Evolutionary conservation across 2,329 filamentous ascomycete species (phyloP), one percentile per base, ranked within the genome.

Genomic region (Stagonosporopsis cucurbitacearum): DNA sequence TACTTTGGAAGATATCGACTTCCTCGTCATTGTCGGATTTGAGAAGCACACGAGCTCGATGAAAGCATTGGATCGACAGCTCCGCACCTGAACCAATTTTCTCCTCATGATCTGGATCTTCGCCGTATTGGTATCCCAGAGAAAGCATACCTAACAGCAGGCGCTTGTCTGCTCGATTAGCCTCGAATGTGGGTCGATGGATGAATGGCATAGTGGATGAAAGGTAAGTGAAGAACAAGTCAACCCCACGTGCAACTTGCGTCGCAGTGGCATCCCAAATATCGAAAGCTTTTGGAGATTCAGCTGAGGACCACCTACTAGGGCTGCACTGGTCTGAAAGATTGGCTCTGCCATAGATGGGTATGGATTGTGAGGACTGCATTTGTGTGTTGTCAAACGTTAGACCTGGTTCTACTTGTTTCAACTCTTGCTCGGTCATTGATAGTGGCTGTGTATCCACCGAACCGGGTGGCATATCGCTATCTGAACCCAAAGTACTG

Each of bases 71-170:
- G 0, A 53, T 28, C 6, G 60, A 65, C 2, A 61, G 43, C 23
- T 9, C 46, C 13, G 22, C 36, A 0, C 62, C 64, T 2, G 62
- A 66, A 11, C 49, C 57, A 37, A 4, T 28, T 47, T 54, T 41
- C 9, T 55, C 30, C 9, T 32, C 52, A 41, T 19, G 47, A 17
- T 62, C 60, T 5, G 62, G 62, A 36, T 65, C 55, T 26, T 65
- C 60, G 7, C 62, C 62, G 25, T 66, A 58, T 28, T 66, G 62
- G 22, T 65, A 66, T 4, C 47, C 62, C 22, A 66, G 51, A 25
- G 40, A 49, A 13, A 66, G 55, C 45, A 66, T 63, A 17, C 60
- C 57, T 11, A 60, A 48, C 11, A 66, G 52, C 11, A 65, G 39
- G n/a, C 45, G 45, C 25, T 42, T 41, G 7, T 59, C 37, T 1